These are phyloP conservation scores for Auricularia cornea DNA, from an alignment of 768 basidiomycete genomes.

Conservation along the genomic window DNA sequence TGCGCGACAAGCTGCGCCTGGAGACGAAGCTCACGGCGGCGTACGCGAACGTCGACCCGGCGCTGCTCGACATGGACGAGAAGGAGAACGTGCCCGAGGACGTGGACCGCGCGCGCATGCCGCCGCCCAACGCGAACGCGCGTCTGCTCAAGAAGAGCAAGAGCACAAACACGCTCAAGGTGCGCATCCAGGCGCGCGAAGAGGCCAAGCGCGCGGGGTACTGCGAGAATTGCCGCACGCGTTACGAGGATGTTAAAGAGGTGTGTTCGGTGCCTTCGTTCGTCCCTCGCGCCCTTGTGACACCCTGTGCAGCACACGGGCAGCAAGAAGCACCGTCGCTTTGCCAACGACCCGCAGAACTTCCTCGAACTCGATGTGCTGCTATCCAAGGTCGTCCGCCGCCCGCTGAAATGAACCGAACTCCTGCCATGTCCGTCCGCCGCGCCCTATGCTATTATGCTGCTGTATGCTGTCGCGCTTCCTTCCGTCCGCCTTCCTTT, in stretches of 20 bases:
- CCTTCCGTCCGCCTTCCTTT: neutral
- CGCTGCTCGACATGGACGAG: slow-evolving; percentile 19
- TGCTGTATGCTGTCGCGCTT: neutral
- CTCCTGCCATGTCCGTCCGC: too few relatives aligned
- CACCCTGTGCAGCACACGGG: slow-evolving; percentile 51
- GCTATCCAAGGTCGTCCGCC: slow-evolving; percentile 52
- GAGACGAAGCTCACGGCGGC: neutral
- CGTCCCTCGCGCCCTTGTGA: slow-evolving; percentile 4
- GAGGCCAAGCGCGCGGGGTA: slow-evolving; percentile 91
- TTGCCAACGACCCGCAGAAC: slow-evolving; percentile 68
- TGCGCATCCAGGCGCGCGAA: slow-evolving; percentile 67
- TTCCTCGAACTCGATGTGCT: slow-evolving; percentile 73
- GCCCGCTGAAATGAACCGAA: slow-evolving; percentile 5
- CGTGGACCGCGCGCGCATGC: slow-evolving; percentile 3
- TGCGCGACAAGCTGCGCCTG: slow-evolving; percentile 50
- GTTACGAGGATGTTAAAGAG: slow-evolving; percentile 79
- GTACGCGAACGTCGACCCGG: neutral
- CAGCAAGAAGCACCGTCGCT: slow-evolving; percentile 69
- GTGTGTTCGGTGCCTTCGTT: slow-evolving; percentile 31
- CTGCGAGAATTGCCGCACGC: slow-evolving; percentile 90
- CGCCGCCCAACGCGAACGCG: slow-evolving; percentile 11
- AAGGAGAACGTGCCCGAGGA: slow-evolving; percentile 25
- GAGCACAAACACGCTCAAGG: slow-evolving; percentile 72
- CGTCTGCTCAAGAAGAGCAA: slow-evolving; percentile 45
- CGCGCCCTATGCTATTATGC: too few relatives aligned